Evolutionary conservation across 495 filamentous ascomycete genomes (phyloP), one percentile per base, ranked within the genome.

Genomic region (Trichocladium uniseriatum): DNA sequence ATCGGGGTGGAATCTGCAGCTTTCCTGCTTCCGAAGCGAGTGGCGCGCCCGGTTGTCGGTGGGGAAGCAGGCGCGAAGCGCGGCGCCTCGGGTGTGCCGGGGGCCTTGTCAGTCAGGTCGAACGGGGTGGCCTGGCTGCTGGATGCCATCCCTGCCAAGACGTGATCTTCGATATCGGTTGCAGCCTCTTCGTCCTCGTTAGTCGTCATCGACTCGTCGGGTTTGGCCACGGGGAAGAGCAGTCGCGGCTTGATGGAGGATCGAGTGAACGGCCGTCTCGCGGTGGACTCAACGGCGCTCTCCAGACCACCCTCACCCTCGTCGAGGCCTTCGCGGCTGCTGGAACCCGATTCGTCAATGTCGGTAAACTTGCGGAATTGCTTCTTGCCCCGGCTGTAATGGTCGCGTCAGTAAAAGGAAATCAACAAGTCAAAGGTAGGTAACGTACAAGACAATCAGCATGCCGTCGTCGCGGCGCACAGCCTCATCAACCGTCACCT

Each of bases 371-470:
- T 81, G 56, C 78, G 80, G 73, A 89, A 94, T 39, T 87, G 72
- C 62, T 85, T 89, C 75, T 88, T 90, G 58, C 92, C 92, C 54
- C 92, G 92, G 67, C 91, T 96, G 60, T 4, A 49, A 52, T 49
- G 27, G 34, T 37, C 7, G 28, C 18, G 55, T 67, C 52, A 62
- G 60, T 54, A 44, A 43, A 44, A 43, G 2, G 4, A 45, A 35
- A 37, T 2, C 31, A 28, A 46, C 18, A 15, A 32, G 18, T 35
- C 15, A 48, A 44, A 16, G 9, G 29, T 35, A 42, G 32, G 8
- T 5, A 22, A 83, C 89, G 80, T 77, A 95, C 90, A 95, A 94
- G 5, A 84, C 77, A 57, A 83, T 90, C 47, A 89, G 67, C 67
- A 94, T 81, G 46, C 90, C 90, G 66, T 95, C 86, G 2, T 80